A percentile compares a stretch with the other conserved stretches of the same genome.
phyloP scores from a whole-genome alignment of 352 stramenopile genomes.

The Globisporangium spinosum region DNA sequence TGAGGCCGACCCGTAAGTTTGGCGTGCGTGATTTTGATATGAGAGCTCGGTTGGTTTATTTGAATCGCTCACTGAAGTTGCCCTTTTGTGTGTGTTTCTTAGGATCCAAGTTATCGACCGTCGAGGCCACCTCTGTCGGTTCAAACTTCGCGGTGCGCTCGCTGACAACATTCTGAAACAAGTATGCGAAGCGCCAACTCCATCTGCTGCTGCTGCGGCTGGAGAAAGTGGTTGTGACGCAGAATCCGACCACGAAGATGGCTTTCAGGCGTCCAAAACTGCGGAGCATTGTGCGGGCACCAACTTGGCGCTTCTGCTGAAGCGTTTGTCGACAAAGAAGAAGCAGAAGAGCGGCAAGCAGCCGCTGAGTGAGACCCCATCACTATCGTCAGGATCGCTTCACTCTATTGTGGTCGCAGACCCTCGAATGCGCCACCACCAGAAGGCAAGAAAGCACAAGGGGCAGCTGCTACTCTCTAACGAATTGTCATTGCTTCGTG shows the following conservation, averaged over 20 bases:
- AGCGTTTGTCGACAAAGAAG: constrained; percentile 5
- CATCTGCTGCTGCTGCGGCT: constrained; percentile 3
- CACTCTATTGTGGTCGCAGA: constrained; percentile 41
- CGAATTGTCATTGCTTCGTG: constrained; percentile 44
- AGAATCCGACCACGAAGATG: constrained; percentile 54
- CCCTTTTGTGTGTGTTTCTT: neutral
- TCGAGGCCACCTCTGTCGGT: constrained; percentile 53
- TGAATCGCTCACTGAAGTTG: neutral
- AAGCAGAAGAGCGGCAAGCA: neutral
- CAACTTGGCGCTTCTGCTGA: constrained; percentile 16
- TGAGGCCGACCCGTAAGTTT: neutral
- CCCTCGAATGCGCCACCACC: constrained; percentile 30
- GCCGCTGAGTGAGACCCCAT: neutral
- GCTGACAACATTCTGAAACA: constrained; percentile 34
- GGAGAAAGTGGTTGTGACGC: constrained; percentile 17
- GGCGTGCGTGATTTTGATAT: neutral
- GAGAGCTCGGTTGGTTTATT: neutral
- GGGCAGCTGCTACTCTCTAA: neutral
- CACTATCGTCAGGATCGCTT: constrained; percentile 7
- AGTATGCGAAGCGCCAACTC: constrained; percentile 15
- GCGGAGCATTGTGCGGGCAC: constrained; percentile 6
- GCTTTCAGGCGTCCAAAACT: constrained; percentile 21
- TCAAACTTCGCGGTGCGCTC: constrained; percentile 60
- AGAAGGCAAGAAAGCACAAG: neutral
- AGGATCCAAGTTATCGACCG: constrained; percentile 65